phyloP scores from a whole-genome alignment of 2,329 filamentous ascomycete genomes.

The Ophiostoma himal-ulmi region DNA sequence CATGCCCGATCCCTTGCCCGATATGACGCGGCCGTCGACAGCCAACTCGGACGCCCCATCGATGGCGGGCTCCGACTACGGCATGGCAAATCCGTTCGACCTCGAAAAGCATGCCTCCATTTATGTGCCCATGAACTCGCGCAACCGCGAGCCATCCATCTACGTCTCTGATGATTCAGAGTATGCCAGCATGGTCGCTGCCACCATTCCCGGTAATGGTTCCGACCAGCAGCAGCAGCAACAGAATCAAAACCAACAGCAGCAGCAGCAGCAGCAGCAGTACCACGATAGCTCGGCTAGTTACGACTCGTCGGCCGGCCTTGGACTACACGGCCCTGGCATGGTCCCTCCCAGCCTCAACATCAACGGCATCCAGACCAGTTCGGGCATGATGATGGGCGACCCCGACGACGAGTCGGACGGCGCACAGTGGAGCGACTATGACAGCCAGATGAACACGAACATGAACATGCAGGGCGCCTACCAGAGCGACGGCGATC shows the following conservation, averaged over 20 bases:
- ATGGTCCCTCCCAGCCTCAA: background rate
- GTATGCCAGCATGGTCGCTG: slow-evolving; percentile 36
- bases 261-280: background rate
- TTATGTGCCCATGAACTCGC: slow-evolving; percentile 34
- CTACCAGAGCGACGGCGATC: slow-evolving; percentile 6
- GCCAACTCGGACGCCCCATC: slow-evolving; percentile 55
- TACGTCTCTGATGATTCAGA: slow-evolving; percentile 57
- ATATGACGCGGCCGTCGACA: slow-evolving; percentile 51
- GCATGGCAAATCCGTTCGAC: slow-evolving; percentile 54
- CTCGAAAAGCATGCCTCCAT: slow-evolving; percentile 58
- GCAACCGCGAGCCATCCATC: slow-evolving; percentile 45
- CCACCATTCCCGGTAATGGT: slow-evolving; percentile 26
- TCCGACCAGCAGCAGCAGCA: slow-evolving; percentile 22
- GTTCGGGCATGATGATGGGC: slow-evolving; percentile 10
- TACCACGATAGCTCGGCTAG: background rate
- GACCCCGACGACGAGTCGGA: slow-evolving; percentile 10
- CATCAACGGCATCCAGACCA: slow-evolving; percentile 9
- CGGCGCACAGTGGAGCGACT: background rate
- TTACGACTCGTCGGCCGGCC: background rate
- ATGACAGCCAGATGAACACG: background rate
- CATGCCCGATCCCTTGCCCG: slow-evolving; percentile 43
- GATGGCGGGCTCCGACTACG: slow-evolving; percentile 51
- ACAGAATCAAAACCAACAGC: slow-evolving; percentile 27
- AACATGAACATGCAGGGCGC: background rate
- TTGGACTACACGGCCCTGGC: background rate